Percentiles rank a stretch among this genome's conserved stretches.
Conservation (phyloP, 192 early-diverging fungal species). For the Rhizophagus sp. region DNA sequence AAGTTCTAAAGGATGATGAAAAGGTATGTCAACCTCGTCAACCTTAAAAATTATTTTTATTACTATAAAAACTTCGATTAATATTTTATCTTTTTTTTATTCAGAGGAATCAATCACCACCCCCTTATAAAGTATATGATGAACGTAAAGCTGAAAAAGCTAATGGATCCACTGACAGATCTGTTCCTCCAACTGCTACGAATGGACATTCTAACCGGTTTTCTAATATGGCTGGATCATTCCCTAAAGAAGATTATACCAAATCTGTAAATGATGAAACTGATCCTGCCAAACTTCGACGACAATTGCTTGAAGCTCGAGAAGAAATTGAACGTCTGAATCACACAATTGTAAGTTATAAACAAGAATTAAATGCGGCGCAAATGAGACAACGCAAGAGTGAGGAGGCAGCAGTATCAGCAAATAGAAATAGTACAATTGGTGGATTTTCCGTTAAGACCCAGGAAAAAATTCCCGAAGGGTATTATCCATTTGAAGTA, state of each 20-base stretch:
- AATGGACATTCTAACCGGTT: not conserved
- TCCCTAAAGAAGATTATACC: not conserved
- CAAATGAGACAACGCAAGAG: constrained; percentile 30
- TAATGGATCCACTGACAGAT: too few relatives aligned
- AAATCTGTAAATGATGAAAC: not conserved
- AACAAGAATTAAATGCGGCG: constrained; percentile 15
- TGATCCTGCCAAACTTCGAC: constrained; percentile 10
- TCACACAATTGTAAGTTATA: constrained; percentile 17
- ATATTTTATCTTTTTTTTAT: not conserved
- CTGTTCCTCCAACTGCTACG: not conserved
- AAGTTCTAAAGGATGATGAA: not conserved
- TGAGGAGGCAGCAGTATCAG: not conserved
- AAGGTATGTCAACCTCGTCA: not conserved
- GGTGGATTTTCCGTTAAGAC: constrained; percentile 9
- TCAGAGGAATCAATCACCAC: not conserved
- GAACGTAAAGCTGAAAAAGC: not conserved
- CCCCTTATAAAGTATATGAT: not conserved
- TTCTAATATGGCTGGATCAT: constrained; percentile 2
- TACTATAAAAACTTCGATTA: not conserved
- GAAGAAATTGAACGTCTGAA: constrained; percentile 17
- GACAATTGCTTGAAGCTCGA: constrained; percentile 21
- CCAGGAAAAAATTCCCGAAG: constrained; percentile 27
- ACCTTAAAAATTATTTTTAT: not conserved
- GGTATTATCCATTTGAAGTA: constrained; percentile 28
- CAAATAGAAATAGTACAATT: not conserved